These are phyloP conservation scores for Trichomonas gallinae DNA, from an alignment of 208 protist species.

Conservation along the genomic window DNA sequence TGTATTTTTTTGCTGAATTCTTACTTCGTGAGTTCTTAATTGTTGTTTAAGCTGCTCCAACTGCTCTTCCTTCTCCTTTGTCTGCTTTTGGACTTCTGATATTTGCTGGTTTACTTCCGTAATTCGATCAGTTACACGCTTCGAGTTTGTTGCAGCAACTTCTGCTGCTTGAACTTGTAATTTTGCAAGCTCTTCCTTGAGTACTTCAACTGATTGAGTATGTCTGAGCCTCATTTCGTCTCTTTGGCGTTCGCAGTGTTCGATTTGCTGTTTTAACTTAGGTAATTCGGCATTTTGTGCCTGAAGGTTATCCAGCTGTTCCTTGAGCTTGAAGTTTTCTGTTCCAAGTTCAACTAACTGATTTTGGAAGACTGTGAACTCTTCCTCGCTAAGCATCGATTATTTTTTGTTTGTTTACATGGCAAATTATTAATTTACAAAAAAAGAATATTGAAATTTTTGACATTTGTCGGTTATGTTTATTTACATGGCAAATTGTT, in stretches of 20 bases:
- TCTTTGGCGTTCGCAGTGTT: background rate
- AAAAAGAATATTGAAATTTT: no score
- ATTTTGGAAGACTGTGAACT: background rate
- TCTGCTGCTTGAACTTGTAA: background rate
- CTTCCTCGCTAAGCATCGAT: slow-evolving; percentile 2
- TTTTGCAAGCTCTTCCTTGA: background rate
- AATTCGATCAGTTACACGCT: background rate
- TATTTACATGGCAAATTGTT: no score
- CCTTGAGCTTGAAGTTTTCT: background rate
- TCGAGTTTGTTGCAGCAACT: background rate
- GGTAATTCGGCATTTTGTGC: background rate
- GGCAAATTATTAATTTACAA: no score
- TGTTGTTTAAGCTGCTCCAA: background rate
- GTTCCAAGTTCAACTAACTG: background rate
- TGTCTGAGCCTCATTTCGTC: background rate
- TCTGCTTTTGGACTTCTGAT: background rate
- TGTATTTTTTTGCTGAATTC: background rate
- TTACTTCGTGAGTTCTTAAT: background rate
- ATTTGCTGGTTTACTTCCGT: background rate
- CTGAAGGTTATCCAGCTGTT: background rate
- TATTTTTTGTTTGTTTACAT: no score
- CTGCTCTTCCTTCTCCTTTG: background rate
- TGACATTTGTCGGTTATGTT: no score
- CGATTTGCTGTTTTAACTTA: background rate
- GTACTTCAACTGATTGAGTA: background rate